Evolutionary conservation across 2,329 filamentous ascomycete species (phyloP).

Genomic region (Neofusicoccum ribis): DNA sequence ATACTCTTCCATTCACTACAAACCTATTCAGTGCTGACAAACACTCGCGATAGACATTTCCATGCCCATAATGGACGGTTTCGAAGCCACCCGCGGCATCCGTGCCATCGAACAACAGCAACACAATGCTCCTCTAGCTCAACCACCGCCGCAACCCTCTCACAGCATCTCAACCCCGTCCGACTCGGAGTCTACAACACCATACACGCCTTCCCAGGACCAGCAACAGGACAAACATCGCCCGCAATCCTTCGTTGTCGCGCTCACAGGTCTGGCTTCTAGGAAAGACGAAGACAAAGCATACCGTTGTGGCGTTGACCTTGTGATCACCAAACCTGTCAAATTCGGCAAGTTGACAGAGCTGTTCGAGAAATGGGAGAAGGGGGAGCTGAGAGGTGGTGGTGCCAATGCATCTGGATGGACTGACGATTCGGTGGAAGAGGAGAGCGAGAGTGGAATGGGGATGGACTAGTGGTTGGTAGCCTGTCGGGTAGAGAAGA

Average conservation of each 20-base stretch:
- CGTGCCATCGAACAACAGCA: constrained; percentile 36
- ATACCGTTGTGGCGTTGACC: constrained; percentile 53
- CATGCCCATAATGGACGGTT: constrained; percentile 58
- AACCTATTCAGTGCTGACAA: not conserved
- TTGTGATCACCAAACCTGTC: constrained; percentile 58
- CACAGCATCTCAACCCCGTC: not conserved
- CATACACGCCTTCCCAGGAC: constrained; percentile 28
- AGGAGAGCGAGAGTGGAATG: not conserved
- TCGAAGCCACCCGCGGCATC: constrained; percentile 53
- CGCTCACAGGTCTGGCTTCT: constrained; percentile 55
- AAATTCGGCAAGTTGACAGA: not conserved
- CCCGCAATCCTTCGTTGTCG: constrained; percentile 42
- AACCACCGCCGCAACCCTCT: not conserved
- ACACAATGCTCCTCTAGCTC: constrained; percentile 32
- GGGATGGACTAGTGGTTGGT: not conserved
- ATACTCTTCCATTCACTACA: not conserved
- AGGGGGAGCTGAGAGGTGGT: not conserved
- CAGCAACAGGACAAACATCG: not conserved
- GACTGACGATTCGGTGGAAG: not conserved
- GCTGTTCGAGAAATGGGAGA: constrained; percentile 11
- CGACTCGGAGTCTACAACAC: constrained; percentile 24
- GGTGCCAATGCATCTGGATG: not conserved
- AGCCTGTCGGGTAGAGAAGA: not conserved
- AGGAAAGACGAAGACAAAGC: constrained; percentile 52
- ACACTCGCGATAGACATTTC: constrained; percentile 44